Evolutionary conservation across 2,329 filamentous ascomycete genomes (phyloP).

Genomic region (Aspergillus puulaauensis): DNA sequence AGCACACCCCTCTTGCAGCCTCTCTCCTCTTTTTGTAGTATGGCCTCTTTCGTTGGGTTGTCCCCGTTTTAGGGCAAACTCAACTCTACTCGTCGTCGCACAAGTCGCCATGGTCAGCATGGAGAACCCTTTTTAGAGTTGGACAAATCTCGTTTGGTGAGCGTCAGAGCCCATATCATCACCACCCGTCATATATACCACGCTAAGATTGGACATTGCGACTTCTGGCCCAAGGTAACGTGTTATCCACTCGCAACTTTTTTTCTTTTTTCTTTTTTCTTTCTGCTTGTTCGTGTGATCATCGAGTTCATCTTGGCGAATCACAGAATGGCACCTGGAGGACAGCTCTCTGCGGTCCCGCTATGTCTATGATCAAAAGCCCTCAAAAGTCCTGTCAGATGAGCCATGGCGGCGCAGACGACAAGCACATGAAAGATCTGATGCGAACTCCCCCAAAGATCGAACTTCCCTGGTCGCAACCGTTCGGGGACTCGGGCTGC

Average conservation of each 20-base stretch:
- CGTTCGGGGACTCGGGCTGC: constrained; percentile 83
- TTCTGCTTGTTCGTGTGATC: constrained; percentile 22
- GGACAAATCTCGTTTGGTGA: constrained; percentile 20
- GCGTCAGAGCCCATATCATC: constrained; percentile 14
- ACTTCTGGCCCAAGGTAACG: constrained; percentile 16
- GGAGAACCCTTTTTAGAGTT: constrained; percentile 11
- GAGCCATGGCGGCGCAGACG: constrained; percentile 74
- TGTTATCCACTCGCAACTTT: constrained; percentile 6
- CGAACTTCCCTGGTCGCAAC: constrained; percentile 72
- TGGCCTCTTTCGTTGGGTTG: neutral
- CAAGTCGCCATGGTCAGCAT: constrained; percentile 15
- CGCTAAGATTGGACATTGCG: constrained; percentile 17
- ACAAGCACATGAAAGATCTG: constrained; percentile 95
- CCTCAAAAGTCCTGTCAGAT: constrained; percentile 76
- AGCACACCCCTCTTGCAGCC: constrained; percentile 9
- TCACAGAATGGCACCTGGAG: constrained; percentile 16
- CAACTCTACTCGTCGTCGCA: constrained; percentile 5
- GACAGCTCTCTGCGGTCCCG: constrained; percentile 54
- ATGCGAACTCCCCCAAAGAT: constrained; percentile 90
- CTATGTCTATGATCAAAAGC: constrained; percentile 86
- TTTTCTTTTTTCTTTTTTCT: neutral
- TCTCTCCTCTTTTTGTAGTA: neutral
- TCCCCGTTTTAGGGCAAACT: constrained; percentile 2
- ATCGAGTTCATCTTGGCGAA: constrained; percentile 11
- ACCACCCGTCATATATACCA: constrained; percentile 15